Evolutionary conservation across 2,329 filamentous ascomycete species (phyloP).

Genomic region (Aureobasidium subglaciale): DNA sequence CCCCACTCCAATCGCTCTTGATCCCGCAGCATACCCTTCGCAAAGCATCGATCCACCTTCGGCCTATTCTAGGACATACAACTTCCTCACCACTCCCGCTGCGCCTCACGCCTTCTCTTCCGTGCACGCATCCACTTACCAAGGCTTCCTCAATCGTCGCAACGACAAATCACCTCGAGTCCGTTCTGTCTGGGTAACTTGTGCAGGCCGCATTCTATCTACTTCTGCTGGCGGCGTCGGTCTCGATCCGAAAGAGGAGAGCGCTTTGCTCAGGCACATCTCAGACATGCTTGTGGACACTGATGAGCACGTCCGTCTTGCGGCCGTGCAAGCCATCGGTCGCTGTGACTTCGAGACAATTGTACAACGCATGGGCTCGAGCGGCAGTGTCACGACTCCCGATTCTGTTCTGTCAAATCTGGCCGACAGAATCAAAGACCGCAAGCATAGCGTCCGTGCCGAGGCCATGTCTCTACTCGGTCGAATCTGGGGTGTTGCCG

Average conservation of each 20-base stretch:
- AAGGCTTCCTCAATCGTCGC: constrained; percentile 74
- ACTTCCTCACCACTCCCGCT: constrained; percentile 70
- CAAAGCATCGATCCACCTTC: constrained; percentile 40
- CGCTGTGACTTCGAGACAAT: constrained; percentile 75
- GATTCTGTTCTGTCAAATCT: constrained; percentile 75
- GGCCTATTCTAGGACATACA: constrained; percentile 41
- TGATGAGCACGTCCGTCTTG: constrained; percentile 84
- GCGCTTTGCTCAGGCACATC: constrained; percentile 60
- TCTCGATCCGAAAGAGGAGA: constrained; percentile 74
- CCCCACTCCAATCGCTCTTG: constrained; percentile 62
- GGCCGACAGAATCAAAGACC: constrained; percentile 82
- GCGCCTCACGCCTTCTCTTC: constrained; percentile 87
- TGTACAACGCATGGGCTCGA: constrained; percentile 69
- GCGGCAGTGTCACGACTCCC: constrained; percentile 66
- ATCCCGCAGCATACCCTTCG: constrained; percentile 80
- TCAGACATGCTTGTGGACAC: constrained; percentile 76
- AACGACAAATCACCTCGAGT: constrained; percentile 82
- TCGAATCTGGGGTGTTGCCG: constrained; percentile 88
- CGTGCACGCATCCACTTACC: constrained; percentile 69
- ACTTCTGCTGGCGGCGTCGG: constrained; percentile 89
- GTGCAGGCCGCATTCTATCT: constrained; percentile 76
- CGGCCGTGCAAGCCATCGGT: constrained; percentile 79
- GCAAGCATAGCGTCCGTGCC: constrained; percentile 69
- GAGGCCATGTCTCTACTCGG: constrained; percentile 80
- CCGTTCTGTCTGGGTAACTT: constrained; percentile 77